Base-by-base conservation (phyloP, 495 filamentous ascomycete genomes). In the Durotheca rogersii region DNA sequence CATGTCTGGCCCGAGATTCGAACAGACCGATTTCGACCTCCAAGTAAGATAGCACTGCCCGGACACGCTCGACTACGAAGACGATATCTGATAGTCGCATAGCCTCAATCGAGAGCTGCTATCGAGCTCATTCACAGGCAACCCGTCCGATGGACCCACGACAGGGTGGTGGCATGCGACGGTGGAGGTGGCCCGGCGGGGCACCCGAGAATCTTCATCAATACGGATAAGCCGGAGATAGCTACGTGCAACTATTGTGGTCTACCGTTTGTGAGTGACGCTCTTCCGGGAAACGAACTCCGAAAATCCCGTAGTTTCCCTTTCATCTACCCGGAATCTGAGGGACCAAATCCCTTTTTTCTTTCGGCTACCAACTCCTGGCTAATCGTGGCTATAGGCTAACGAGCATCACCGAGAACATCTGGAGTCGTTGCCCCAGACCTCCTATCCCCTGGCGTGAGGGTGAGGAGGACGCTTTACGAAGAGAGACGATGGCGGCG, bases 91-190 rank as follows among this genome's bases (percentile, higher is more conserved):
- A 55, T 46, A 6, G n/a, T 4, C 16, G 39, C 23, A 16, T 71
- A 98, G 90, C 93, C 93, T 12, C 83, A 82, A 68, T 88, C 93
- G 5, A 78, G 81, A 55, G 85, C 93, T 12, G 93, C 93, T 39
- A 97, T 96, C 53, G 88, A 94, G 48, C 80, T 98, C 67, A 94
- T 98, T 62, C 93, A 98, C 77, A 84, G 87, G 71, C 87, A 96
- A 70, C 93, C 90, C 6, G 93, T 98, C 25, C 80, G 84, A 63
- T 98, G 92, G 90, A 87, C 82, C 39, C 85, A 94, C 68, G 80
- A 87, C 52, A 75, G 81, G 39, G 67, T 88, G 27, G 92, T 94
- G 35, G 83, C 81, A 44, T 98, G 93, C 66, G 90, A 97, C 65
- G 93, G 93, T 45, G 93, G 94, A 43, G 93, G 93, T 51, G 94